Base-by-base conservation (phyloP, 2,329 filamentous ascomycete species). In the Cercospora beticola region DNA sequence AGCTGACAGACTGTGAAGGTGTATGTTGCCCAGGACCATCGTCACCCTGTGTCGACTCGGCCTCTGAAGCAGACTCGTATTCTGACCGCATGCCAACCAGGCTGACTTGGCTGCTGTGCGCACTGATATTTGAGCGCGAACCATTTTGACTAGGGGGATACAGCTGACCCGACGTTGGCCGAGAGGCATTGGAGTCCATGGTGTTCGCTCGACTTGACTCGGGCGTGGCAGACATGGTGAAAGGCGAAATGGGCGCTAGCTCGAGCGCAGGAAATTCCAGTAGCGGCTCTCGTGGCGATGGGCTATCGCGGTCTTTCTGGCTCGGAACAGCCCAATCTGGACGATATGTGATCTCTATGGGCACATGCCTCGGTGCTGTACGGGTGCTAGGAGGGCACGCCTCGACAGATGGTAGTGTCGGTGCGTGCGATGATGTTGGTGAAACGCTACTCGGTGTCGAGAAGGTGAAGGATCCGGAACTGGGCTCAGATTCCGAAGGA, bases 91-190 rank as follows among this genome's bases (percentile, higher is more conserved):
- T 71, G 56, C 79, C 80, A 63, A 81, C 76, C 40, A 85, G 75
- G 71, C 82, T 85, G 16, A 82, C 81, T 56, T 82, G 80, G 68
- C 82, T 84, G 71, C 82, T 81, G 70, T 83, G 82, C 14, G 80
- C 73, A 72, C 81, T 83, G 4, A 80, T 74, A 63, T 81, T 78
- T 6, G 77, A 76, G 31, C 70, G 78, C 30, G 76, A 79, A 46
- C 77, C 78, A 66, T 75, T 78, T 31, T 78, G 76, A 43, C 76
- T 76, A 1, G 75, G 74, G 1, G 79, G 72, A 68, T 81, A 80
- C 1, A 82, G 72, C 67, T 81, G 79, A 21, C 79, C 79, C 10
- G 82, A 80, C 9, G 83, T 82, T 4, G 82, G 82, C 12, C 78
- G 78, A 12, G 82, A 82, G 14, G 78, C 81, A 57, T 79, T 80